Base-by-base conservation (phyloP, 257 asterid genomes). In the Nicotiana undulata region DNA sequence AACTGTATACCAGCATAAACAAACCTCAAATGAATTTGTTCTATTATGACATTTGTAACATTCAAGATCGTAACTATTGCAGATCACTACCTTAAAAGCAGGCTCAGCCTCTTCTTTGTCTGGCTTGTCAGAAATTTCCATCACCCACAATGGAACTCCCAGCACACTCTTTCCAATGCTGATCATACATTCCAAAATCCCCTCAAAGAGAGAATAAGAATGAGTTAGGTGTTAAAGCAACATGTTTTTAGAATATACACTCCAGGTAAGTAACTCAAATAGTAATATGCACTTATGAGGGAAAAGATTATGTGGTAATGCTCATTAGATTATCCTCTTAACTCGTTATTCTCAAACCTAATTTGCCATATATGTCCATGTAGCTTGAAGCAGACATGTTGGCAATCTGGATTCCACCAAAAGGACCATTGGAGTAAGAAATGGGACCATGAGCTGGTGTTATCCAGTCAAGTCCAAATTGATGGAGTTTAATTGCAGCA, bases 401-500 rank as follows among this genome's bases (percentile, higher is more conserved):
- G 59, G 83, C 84, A 77, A 79, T 81, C 68, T 49, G 86, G 63
- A 40, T 60, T 70, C 63, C 82, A 75, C 81, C 79, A 63, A 76
- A 77, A 77, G 40, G 77, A 40, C 91, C 90, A 72, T 85, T 84
- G 28, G 82, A 77, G 77, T 53, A 84, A 26, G 51, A 88, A 63
- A 90, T 88, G 77, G 93, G 93, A 80, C 97, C 94, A 20, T 96
- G 98, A 81, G 85, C 76, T 26, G 99, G 98, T 81, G 94, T 90
- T 34, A 98, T 86, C 88, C 92, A 94, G 87, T 93, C 97, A 82
- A 96, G 76, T 82, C 99, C 98, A 81, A 94, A 84, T 79, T 92
- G 98, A 80, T 91, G 94, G 77, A 96, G 99, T 86, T 92, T 94
- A 88, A 94, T 91, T 78, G 99, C 98, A 83, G 98, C 98, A 89